Percentiles rank a stretch among this genome's conserved stretches.
Conservation (phyloP, 495 filamentous ascomycete genomes). For the Monascus purpureus region DNA sequence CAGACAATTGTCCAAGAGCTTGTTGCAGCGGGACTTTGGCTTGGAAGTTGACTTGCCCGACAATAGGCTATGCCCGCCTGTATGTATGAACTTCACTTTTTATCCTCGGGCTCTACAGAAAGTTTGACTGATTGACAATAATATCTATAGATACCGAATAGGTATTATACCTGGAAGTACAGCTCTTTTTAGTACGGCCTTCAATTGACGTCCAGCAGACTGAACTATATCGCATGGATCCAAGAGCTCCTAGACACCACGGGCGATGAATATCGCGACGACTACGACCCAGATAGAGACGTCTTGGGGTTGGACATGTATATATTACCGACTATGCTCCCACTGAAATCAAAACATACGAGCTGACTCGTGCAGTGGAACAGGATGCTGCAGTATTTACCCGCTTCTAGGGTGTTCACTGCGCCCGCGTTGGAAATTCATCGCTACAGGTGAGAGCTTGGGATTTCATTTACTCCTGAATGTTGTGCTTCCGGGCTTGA, state of each 20-base stretch:
- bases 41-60: slow-evolving; percentile 54
- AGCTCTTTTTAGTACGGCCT: neutral
- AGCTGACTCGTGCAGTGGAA: slow-evolving; percentile 39
- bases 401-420: slow-evolving; percentile 64
- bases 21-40: slow-evolving; percentile 64
- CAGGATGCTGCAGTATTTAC: slow-evolving; percentile 84
- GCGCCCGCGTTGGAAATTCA: slow-evolving; percentile 54
- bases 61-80: slow-evolving; percentile 82
- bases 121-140: neutral
- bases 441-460: slow-evolving; percentile 51
- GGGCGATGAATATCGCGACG: slow-evolving; percentile 32
- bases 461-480: too few species aligned
- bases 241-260: slow-evolving; percentile 74
- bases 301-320: slow-evolving; percentile 71
- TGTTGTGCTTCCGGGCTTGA: too few species aligned
- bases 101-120: neutral
- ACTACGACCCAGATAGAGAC: slow-evolving; percentile 40
- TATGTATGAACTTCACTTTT: slow-evolving; percentile 19
- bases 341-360: neutral
- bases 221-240: slow-evolving; percentile 88
- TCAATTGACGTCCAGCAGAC: slow-evolving; percentile 22
- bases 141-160: slow-evolving; percentile 55
- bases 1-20: slow-evolving; percentile 66
- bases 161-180: slow-evolving; percentile 16
- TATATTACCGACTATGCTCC: neutral